A percentile compares a stretch with the other conserved stretches of the same genome.
phyloP scores from a whole-genome alignment of 2,329 filamentous ascomycete genomes.

The Lecanoromycetidae sp. region DNA sequence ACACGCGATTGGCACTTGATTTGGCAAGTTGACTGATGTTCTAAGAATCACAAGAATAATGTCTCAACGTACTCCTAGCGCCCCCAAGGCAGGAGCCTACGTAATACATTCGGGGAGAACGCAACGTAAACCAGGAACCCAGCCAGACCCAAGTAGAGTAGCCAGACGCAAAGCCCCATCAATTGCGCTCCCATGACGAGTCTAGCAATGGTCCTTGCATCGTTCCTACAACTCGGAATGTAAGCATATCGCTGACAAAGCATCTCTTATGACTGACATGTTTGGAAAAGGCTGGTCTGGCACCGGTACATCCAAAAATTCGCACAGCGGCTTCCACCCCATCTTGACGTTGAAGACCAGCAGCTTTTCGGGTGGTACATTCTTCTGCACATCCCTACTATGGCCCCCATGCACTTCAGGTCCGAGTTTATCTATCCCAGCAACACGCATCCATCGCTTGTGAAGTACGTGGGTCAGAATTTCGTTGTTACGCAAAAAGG shows the following conservation, averaged over 20 bases:
- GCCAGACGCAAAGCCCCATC: neutral
- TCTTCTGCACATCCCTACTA: slow-evolving; percentile 14
- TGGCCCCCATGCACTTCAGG: slow-evolving; percentile 10
- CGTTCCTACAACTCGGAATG: neutral
- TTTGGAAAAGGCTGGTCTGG: slow-evolving; percentile 5
- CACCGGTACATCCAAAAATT: slow-evolving; percentile 27
- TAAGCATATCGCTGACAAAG: too few relatives aligned
- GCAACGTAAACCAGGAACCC: too few relatives aligned
- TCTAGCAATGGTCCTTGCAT: neutral
- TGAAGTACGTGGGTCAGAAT: neutral
- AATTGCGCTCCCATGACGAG: neutral
- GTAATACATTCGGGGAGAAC: too few relatives aligned
- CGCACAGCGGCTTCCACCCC: slow-evolving; percentile 36
- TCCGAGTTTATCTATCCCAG: neutral
- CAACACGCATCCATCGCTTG: neutral
- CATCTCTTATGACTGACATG: neutral
- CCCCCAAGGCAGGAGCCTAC: too few relatives aligned
- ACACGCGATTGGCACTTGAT: too few relatives aligned
- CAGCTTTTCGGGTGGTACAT: slow-evolving; percentile 32
- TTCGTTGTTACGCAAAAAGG: neutral
- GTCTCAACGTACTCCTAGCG: too few relatives aligned
- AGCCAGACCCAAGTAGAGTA: neutral
- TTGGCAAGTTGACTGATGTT: too few relatives aligned
- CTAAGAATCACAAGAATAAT: too few relatives aligned
- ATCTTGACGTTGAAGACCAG: slow-evolving; percentile 34